These are phyloP conservation scores for Oryza glaberrima DNA, from an alignment of 176 grass and related monocot species.

Conservation along the genomic window DNA sequence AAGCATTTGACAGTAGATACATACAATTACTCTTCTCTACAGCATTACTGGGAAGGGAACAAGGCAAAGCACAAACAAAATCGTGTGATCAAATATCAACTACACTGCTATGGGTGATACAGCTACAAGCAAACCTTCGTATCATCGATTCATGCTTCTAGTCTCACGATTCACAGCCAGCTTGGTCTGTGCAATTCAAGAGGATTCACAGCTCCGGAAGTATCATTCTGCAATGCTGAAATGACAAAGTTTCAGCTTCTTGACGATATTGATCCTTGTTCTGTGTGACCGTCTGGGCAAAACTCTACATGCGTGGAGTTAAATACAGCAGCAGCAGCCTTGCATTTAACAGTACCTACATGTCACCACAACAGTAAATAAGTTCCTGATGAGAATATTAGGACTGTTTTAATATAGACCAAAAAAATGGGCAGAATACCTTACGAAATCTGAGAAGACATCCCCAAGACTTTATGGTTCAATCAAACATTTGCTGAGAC, in stretches of 20 bases:
- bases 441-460: conserved; percentile 24
- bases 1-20: conserved; percentile 25
- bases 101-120: neutral
- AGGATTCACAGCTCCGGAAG: neutral
- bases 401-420: neutral
- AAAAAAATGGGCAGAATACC: conserved; percentile 19
- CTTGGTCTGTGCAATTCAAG: neutral
- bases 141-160: neutral
- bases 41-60: neutral
- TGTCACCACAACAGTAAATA: neutral
- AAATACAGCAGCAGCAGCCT: conserved; percentile 6
- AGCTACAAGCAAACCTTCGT: neutral
- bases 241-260: neutral
- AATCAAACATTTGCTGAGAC: conserved; percentile 68
- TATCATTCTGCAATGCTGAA: neutral
- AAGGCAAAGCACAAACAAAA: conserved; percentile 9
- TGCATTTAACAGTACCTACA: conserved; percentile 37
- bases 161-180: neutral
- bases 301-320: neutral
- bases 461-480: conserved; percentile 30
- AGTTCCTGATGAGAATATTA: neutral
- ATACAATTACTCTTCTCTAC: conserved; percentile 33
- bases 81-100: neutral
- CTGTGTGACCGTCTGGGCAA: conserved; percentile 1
- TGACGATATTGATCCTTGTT: neutral